These are phyloP conservation scores for Nakazawaea siamensis DNA, from an alignment of 805 yeast species.

Conservation along the genomic window DNA sequence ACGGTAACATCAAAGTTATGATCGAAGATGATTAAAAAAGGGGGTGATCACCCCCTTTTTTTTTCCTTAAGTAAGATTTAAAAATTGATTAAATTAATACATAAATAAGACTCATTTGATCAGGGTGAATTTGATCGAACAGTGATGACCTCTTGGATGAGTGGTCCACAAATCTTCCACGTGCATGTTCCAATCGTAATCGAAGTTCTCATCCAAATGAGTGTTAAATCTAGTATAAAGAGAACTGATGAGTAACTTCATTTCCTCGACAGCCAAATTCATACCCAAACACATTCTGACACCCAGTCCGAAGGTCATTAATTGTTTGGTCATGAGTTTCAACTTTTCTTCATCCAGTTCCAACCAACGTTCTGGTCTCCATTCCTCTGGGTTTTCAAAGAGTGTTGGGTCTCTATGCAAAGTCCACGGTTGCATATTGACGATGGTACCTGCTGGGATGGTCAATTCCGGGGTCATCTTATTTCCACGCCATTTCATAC, in stretches of 20 bases:
- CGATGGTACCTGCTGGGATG: slow-evolving; percentile 40
- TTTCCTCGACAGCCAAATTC: slow-evolving; percentile 51
- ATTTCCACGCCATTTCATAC: slow-evolving; percentile 9
- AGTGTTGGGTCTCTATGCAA: slow-evolving; percentile 37
- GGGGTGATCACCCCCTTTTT: no score
- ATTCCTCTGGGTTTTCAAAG: slow-evolving; percentile 34
- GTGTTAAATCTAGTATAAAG: slow-evolving; percentile 35
- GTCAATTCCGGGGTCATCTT: slow-evolving; percentile 10
- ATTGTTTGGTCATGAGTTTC: slow-evolving; percentile 32
- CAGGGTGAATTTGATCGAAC: slow-evolving; percentile 3
- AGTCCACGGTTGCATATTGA: slow-evolving; percentile 52
- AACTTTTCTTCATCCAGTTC: slow-evolving; percentile 23
- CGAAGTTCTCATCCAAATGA: slow-evolving; percentile 4
- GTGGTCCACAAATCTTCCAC: slow-evolving; percentile 11
- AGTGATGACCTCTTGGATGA: slow-evolving; percentile 10
- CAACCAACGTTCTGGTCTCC: slow-evolving; percentile 52
- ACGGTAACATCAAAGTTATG: slow-evolving; percentile 41
- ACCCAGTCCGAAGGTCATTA: slow-evolving; percentile 60
- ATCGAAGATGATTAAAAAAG: slow-evolving; percentile 26
- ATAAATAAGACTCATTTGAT: neutral
- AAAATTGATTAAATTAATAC: neutral
- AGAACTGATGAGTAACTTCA: slow-evolving; percentile 43
- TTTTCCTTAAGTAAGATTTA: neutral
- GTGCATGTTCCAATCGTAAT: slow-evolving; percentile 10
- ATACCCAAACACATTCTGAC: slow-evolving; percentile 60